Percentiles rank a stretch among this genome's conserved stretches.
Evolutionary conservation across 352 stramenopile genomes (phyloP).

Genomic region (Phytophthora kernoviae): DNA sequence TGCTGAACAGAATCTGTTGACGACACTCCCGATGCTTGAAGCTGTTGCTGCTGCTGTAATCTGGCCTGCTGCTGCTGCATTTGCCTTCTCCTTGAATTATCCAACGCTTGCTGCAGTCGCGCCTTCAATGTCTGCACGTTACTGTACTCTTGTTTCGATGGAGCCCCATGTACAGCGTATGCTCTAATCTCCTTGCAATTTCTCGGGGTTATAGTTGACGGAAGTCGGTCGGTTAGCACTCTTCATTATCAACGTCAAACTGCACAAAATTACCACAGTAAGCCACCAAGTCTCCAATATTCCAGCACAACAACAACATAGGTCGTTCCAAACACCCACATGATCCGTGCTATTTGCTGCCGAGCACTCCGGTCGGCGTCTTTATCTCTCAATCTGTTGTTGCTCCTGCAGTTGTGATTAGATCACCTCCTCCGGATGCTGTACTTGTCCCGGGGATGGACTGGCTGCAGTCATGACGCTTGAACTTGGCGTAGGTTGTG

Average conservation of each 20-base stretch:
- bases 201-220: constrained; percentile 90
- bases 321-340: constrained; percentile 51
- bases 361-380: constrained; percentile 76
- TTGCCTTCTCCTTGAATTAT: constrained; percentile 80
- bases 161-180: constrained; percentile 89
- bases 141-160: constrained; percentile 86
- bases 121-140: constrained; percentile 88
- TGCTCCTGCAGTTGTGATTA: constrained; percentile 19
- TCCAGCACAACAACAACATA: constrained; percentile 6
- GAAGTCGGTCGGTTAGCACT: constrained; percentile 86
- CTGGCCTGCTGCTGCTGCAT: constrained; percentile 70
- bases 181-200: constrained; percentile 82
- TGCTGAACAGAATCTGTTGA: constrained; percentile 42
- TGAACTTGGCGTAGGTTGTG: constrained; percentile 19
- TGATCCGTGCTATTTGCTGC: constrained; percentile 89
- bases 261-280: constrained; percentile 26
- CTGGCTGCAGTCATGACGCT: constrained; percentile 25
- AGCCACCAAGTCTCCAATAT: constrained; percentile 13
- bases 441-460: constrained; percentile 1
- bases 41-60: constrained; percentile 39
- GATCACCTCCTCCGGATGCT: background rate
- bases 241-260: constrained; percentile 90
- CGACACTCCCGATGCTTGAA: constrained; percentile 41
- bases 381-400: constrained; percentile 83
- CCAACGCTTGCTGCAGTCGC: constrained; percentile 81